phyloP scores from a whole-genome alignment of 2,329 filamentous ascomycete genomes.

The Bipolaris cookei region DNA sequence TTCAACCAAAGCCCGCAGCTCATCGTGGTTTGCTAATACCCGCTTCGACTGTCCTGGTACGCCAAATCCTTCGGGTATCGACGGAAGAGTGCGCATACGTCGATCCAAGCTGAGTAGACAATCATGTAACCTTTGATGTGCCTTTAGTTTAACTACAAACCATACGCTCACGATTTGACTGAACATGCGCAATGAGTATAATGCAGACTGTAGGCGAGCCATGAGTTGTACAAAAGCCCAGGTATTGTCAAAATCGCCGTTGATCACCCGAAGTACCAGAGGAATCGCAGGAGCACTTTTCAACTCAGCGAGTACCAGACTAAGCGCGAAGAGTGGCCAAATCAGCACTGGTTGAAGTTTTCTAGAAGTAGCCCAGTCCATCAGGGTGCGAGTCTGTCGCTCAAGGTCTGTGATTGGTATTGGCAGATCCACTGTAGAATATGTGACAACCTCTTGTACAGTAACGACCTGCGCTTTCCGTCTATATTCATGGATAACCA shows the following conservation, averaged over 20 bases:
- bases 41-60: conserved; percentile 33
- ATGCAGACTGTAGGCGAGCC: conserved; percentile 50
- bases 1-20: conserved; percentile 27
- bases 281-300: conserved; percentile 28
- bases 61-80: conserved; percentile 32
- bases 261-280: conserved; percentile 30
- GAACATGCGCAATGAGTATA: conserved; percentile 54
- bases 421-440: conserved; percentile 9
- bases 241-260: conserved; percentile 39
- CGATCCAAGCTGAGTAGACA: conserved; percentile 14
- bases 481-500: conserved; percentile 45
- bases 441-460: conserved; percentile 26
- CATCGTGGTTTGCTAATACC: conserved; percentile 23
- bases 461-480: conserved; percentile 46
- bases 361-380: conserved; percentile 24
- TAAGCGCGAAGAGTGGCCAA: conserved; percentile 38
- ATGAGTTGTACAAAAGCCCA: conserved; percentile 51
- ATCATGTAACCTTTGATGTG: conserved; percentile 1
- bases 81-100: conserved; percentile 31
- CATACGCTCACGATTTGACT: conserved; percentile 45
- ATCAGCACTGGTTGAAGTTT: conserved; percentile 18
- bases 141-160: conserved; percentile 14
- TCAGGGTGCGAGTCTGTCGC: conserved; percentile 20
- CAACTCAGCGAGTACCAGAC: conserved; percentile 29
- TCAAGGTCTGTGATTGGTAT: conserved; percentile 18